A percentile compares a stretch with the other conserved stretches of the same genome.
Evolutionary conservation across 2,329 filamentous ascomycete genomes (phyloP).

Genomic region (Verruconis gallopava): DNA sequence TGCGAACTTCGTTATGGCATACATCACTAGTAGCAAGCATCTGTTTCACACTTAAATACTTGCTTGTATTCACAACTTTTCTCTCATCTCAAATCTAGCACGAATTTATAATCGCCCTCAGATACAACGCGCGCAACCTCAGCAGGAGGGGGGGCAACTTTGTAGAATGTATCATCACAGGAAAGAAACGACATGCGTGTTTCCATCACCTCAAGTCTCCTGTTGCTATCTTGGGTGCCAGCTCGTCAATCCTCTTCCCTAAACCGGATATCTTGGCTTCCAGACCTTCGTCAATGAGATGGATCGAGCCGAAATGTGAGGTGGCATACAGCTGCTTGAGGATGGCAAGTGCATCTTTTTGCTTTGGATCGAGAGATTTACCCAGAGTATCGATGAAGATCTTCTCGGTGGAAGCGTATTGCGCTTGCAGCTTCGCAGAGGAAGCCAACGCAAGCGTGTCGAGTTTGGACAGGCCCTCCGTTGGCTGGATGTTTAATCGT

Average conservation of each 20-base stretch:
- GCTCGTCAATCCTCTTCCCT: constrained; percentile 4
- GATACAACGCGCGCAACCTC: too few species aligned
- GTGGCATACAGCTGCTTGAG: constrained; percentile 1
- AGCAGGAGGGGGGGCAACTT: too few species aligned
- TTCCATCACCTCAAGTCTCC: constrained; percentile 2
- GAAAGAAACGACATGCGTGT: too few species aligned
- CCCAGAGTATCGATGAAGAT: constrained; percentile 2
- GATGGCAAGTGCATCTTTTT: constrained; percentile 1
- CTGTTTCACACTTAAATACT: too few species aligned
- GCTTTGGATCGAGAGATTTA: constrained; percentile 6
- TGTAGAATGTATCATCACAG: too few species aligned
- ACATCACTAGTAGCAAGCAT: too few species aligned
- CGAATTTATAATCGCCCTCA: too few species aligned
- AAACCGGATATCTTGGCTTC: constrained; percentile 2
- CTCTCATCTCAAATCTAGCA: too few species aligned
- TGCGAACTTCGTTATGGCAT: too few species aligned
- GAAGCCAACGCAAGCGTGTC: background rate
- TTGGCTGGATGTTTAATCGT: background rate
- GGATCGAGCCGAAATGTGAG: background rate
- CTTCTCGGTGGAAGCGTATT: constrained; percentile 2
- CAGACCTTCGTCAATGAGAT: constrained; percentile 1
- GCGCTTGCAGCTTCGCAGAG: constrained; percentile 1
- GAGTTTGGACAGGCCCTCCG: background rate
- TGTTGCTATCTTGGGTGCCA: constrained; percentile 3
- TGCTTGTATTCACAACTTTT: too few species aligned